Evolutionary conservation across 169 alveolate species (phyloP), one percentile per base, ranked within the genome.

Genomic region (Plasmodium coatneyi): DNA sequence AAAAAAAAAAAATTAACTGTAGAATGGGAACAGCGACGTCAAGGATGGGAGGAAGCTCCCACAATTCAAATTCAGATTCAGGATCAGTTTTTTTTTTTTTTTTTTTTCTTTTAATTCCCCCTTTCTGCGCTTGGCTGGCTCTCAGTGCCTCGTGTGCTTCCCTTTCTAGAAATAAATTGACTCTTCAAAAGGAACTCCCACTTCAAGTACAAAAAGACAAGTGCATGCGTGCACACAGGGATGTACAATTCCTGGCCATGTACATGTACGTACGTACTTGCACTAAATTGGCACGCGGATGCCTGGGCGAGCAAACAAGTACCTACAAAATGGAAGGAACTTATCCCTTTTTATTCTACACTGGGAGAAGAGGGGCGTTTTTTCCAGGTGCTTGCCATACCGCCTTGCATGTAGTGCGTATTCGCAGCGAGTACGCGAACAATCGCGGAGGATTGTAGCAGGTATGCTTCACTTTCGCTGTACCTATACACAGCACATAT

Each of bases 151-250:
- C n/a, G 41, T 22, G 76, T 66, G 12, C 36, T 66, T 66, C 60
- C 7, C 22, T 66, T 66, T 66, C 76, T 22, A 66, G 76, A 66
- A 66, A 66, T 66, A 66, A 66, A 66, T 66, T 66, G 41, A 16
- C 76, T 66, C 36, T 66, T 66, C 36, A 66, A 79, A 79, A 39
- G 54, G 16, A 79, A 16, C 43, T 30, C 56, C 54, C 22, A 74
- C 28, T 9, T 16, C 14, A 41, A 80, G 30, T 7, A 80, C 7
- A 28, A 41, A 22, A 46, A 80, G 76, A 49, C 72, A 34, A 41
- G 36, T 80, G 86, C 86, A 46, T 71, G 60, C 86, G 34, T 34
- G 49, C 76, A 80, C 86, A 80, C 86, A 19, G n/a, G 54, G 82
- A 30, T 32, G 28, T 79, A 79, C 14, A 79, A 41, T 39, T 28